These are phyloP conservation scores for Cavenderia fasciculata DNA, from an alignment of 78 protist species.

Conservation along the genomic window DNA sequence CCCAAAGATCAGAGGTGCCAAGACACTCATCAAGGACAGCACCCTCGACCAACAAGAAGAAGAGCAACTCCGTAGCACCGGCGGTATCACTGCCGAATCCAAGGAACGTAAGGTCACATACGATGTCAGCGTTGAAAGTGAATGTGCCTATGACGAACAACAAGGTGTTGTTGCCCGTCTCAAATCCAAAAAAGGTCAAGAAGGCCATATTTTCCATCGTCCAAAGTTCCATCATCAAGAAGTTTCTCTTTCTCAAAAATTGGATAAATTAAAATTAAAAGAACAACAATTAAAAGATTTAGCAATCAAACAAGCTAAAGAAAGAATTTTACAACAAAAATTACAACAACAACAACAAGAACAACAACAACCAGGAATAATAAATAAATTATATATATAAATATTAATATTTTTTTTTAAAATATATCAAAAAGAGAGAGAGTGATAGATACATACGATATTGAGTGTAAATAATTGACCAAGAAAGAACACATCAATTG, in stretches of 20 bases:
- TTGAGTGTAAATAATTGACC: too few relatives aligned
- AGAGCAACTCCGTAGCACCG: neutral
- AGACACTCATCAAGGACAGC: neutral
- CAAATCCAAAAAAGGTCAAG: neutral
- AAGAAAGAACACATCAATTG: too few relatives aligned
- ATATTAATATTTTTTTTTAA: too few relatives aligned
- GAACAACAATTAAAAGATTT: constrained; percentile 15
- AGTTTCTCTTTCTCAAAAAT: neutral
- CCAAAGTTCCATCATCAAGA: constrained; percentile 1
- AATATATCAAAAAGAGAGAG: too few relatives aligned
- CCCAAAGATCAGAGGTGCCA: neutral
- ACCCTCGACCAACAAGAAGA: constrained; percentile 3
- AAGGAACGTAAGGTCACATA: constrained; percentile 20
- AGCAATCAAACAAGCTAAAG: neutral
- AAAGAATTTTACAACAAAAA: neutral
- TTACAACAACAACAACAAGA: neutral
- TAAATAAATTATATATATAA: too few relatives aligned
- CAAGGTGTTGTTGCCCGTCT: constrained; percentile 7
- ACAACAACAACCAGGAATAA: constrained; percentile 21
- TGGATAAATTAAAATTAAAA: constrained; percentile 8
- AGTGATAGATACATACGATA: too few relatives aligned
- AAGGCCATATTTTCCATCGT: constrained; percentile 11
- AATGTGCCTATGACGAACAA: constrained; percentile 5
- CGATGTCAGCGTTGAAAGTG: constrained; percentile 56
- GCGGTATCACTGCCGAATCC: neutral